Base-by-base conservation (phyloP, 495 filamentous ascomycete species). In the Aspergillus leporis region DNA sequence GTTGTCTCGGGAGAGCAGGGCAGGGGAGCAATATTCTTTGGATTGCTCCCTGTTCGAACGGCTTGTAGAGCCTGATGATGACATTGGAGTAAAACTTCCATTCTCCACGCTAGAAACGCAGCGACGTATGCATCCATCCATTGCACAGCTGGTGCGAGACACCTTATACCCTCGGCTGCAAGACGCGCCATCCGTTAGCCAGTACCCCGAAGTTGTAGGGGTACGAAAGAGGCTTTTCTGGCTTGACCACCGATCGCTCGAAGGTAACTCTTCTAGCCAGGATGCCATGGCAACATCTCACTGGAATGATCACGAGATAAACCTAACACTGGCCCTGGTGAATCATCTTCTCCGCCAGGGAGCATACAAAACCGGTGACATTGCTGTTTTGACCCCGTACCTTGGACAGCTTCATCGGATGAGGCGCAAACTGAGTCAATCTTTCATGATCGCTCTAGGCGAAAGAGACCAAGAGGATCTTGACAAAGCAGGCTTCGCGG, bases 351-450 rank as follows among this genome's bases (percentile, higher is more conserved):
- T 90, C n/a, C 74, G 75, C 1, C 90, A 95, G 63, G 87, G 89
- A 4, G 64, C 63, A 1, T 93, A 93, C 61, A n/a, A 64, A 36
- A 71, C 64, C 1, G 76, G 78, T 0, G 89, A 95, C 51, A 93
- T 96, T 66, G 89, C 90, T 3, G 84, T 96, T 9, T 61, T 95
- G 1, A 92, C 90, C 2, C 91, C 89, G 0, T 92, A 92, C 62
- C 68, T 87, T 8, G 87, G 88, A 10, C 91, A 96, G 64, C 73
- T 95, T 7, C 79, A 83, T 31, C 82, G 80, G 38, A 75, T 94
- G 28, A 75, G 80, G 7, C 70, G 73, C 19, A 73, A 67, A 32
- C 70, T 93, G 40, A 60, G 67, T 4, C 64, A 61, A 3, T 70
- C 77, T 14, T 86, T 86, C 53, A 83, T 86, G 41, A 83, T 94